A percentile compares a stretch with the other conserved stretches of the same genome.
These are phyloP conservation scores for Clarireedia homoeocarpa DNA, from an alignment of 2,329 filamentous ascomycete species.

Conservation along the genomic window DNA sequence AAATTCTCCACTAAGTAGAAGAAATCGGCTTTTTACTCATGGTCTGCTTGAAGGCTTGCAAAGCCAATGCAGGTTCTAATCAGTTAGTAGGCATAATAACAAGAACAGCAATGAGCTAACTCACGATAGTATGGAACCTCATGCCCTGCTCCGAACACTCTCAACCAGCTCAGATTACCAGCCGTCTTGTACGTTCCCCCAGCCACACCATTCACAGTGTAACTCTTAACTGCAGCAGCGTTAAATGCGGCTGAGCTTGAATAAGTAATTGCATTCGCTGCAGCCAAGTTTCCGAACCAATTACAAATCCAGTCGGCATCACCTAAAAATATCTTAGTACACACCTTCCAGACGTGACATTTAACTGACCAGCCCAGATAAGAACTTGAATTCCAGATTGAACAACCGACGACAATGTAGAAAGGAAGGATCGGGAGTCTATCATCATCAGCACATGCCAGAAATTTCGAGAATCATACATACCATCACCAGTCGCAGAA, in stretches of 20 bases:
- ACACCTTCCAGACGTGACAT: not conserved
- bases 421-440: slow-evolving; percentile 37
- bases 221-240: slow-evolving; percentile 31
- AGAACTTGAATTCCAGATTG: slow-evolving; percentile 41
- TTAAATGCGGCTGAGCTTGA: slow-evolving; percentile 35
- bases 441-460: slow-evolving; percentile 17
- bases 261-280: slow-evolving; percentile 40
- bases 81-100: not conserved
- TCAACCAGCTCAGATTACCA: slow-evolving; percentile 42
- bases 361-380: slow-evolving; percentile 37
- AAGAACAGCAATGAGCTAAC: not conserved
- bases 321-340: slow-evolving; percentile 27
- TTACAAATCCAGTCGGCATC: slow-evolving; percentile 53
- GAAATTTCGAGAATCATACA: slow-evolving; percentile 3
- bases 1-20: slow-evolving; percentile 26
- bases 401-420: slow-evolving; percentile 37
- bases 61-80: slow-evolving; percentile 34
- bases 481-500: slow-evolving; percentile 33
- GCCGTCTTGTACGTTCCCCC: slow-evolving; percentile 43
- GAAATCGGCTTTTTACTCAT: slow-evolving; percentile 32
- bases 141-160: slow-evolving; percentile 40
- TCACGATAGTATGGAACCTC: slow-evolving; percentile 24
- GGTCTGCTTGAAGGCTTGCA: slow-evolving; percentile 41
- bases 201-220: slow-evolving; percentile 40
- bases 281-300: slow-evolving; percentile 43